Percentiles rank a stretch among this genome's conserved stretches.
Evolutionary conservation across 116 monocot genomes (phyloP).

Genomic region (Cymodocea nodosa): DNA sequence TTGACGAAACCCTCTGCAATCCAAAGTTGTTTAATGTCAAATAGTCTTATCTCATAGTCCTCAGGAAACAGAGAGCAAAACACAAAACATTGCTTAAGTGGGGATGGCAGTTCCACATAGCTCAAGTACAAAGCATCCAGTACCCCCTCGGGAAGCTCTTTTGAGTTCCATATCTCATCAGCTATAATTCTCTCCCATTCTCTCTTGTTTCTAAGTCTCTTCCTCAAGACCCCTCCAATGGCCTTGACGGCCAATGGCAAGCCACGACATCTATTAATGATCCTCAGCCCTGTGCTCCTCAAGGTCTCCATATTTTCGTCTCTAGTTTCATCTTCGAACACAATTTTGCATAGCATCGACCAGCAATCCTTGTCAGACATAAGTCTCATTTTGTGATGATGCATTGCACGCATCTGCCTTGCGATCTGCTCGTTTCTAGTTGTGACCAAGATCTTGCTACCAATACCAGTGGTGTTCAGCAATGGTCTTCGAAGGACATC

Average conservation of each 20-base stretch:
- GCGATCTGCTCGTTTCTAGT: conserved; percentile 7
- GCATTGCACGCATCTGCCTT: background rate
- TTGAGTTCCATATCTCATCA: background rate
- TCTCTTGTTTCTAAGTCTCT: background rate
- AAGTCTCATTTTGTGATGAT: background rate
- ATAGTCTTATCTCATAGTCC: background rate
- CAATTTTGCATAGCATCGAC: conserved; percentile 7
- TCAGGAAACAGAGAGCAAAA: conserved; percentile 16
- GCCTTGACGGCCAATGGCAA: conserved; percentile 11
- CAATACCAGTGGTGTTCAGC: background rate
- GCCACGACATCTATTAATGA: conserved; percentile 9
- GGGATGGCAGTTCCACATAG: conserved; percentile 11
- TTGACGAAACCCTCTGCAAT: conserved; percentile 11
- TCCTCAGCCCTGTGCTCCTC: background rate
- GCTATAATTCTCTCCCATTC: conserved; percentile 8
- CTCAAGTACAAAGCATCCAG: conserved; percentile 1
- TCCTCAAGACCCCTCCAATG: conserved; percentile 11
- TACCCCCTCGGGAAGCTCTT: background rate
- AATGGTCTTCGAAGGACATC: conserved; percentile 8
- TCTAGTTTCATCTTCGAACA: background rate
- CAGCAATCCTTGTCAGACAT: conserved; percentile 6
- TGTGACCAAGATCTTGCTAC: conserved; percentile 6
- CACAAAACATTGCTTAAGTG: too few relatives aligned
- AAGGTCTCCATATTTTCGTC: background rate
- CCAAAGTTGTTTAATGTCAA: background rate